Conservation (phyloP, 148 eudicot genomes). For the Cornus controversa region DNA sequence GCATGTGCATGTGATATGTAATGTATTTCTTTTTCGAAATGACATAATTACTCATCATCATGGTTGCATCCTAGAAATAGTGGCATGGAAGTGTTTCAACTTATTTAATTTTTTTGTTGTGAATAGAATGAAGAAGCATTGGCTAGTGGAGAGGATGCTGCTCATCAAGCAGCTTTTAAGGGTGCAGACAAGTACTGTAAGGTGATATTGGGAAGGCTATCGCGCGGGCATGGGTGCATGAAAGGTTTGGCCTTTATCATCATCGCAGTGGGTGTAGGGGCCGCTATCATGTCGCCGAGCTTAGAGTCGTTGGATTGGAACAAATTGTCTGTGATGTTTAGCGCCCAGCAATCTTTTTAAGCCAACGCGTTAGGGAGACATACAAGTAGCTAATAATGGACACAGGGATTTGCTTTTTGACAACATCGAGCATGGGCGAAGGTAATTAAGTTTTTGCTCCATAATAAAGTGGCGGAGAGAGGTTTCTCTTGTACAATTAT, state of each 20-base stretch:
- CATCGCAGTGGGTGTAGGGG: slow-evolving; percentile 50
- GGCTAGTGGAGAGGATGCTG: slow-evolving; percentile 37
- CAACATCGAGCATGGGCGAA: slow-evolving; percentile 12
- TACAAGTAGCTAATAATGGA: not conserved
- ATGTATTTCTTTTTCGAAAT: no score
- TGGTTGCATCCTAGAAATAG: no score
- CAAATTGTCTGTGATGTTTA: slow-evolving; percentile 46
- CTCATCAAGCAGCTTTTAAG: slow-evolving; percentile 42
- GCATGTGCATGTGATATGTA: no score
- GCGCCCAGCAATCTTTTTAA: slow-evolving; percentile 44
- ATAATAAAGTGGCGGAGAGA: slow-evolving; percentile 13
- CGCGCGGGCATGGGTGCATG: slow-evolving; percentile 65
- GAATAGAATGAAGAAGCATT: slow-evolving; percentile 58
- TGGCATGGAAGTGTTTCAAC: no score
- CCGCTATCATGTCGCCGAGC: slow-evolving; percentile 45
- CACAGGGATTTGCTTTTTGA: not conserved
- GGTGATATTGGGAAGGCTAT: slow-evolving; percentile 50
- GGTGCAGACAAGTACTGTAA: slow-evolving; percentile 73
- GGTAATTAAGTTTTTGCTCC: slow-evolving; percentile 15
- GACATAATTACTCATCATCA: no score
- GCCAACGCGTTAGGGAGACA: slow-evolving; percentile 3
- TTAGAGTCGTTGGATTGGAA: slow-evolving; percentile 54
- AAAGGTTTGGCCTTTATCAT: slow-evolving; percentile 37
- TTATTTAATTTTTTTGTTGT: not conserved
- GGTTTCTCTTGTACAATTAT: slow-evolving; percentile 16